Percentiles rank a stretch among this genome's conserved stretches.
These are phyloP conservation scores for Scenedesmus sp. DNA, from an alignment of 163 green algal species.

Conservation along the genomic window DNA sequence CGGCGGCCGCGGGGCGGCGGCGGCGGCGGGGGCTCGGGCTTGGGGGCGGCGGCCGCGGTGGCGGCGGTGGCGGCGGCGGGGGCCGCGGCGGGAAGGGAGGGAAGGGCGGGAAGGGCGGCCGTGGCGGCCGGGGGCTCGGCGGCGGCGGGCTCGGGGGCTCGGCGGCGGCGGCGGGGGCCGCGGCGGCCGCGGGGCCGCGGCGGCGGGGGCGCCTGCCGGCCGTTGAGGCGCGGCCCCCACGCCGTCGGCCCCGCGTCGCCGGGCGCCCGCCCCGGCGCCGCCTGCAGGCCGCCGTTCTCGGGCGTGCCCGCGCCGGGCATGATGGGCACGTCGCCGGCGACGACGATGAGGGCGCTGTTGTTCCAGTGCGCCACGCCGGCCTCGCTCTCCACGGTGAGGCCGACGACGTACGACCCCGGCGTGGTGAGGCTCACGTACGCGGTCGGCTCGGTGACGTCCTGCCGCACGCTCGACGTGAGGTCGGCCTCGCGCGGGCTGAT, in stretches of 20 bases:
- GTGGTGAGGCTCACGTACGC: conserved; percentile 17
- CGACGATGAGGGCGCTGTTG: conserved; percentile 38
- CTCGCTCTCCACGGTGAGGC: conserved; percentile 20
- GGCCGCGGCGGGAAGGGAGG: conserved; percentile 19
- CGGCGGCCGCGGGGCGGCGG: conserved; percentile 1
- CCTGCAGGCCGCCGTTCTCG: background rate
- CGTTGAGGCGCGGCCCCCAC: too few species aligned
- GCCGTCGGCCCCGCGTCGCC: too few species aligned
- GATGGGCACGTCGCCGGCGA: conserved; percentile 4
- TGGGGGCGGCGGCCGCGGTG: conserved; percentile 6
- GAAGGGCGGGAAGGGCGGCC: conserved; percentile 15
- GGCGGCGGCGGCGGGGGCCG: background rate
- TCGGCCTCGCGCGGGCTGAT: conserved; percentile 33
- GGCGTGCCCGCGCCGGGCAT: background rate
- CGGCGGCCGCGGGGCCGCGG: conserved; percentile 16
- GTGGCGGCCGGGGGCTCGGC: background rate
- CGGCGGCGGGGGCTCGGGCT: background rate
- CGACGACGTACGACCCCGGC: conserved; percentile 33
- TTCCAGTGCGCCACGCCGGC: conserved; percentile 27
- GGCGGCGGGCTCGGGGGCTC: background rate
- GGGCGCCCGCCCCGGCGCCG: too few species aligned
- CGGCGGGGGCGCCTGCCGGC: background rate
- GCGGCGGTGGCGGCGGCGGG: conserved; percentile 2
- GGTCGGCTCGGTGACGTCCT: conserved; percentile 13
- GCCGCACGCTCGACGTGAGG: background rate